Percentiles rank a stretch among this genome's conserved stretches.
These are phyloP conservation scores for Senna siamea DNA, from an alignment of 306 rosid species.

Conservation along the genomic window DNA sequence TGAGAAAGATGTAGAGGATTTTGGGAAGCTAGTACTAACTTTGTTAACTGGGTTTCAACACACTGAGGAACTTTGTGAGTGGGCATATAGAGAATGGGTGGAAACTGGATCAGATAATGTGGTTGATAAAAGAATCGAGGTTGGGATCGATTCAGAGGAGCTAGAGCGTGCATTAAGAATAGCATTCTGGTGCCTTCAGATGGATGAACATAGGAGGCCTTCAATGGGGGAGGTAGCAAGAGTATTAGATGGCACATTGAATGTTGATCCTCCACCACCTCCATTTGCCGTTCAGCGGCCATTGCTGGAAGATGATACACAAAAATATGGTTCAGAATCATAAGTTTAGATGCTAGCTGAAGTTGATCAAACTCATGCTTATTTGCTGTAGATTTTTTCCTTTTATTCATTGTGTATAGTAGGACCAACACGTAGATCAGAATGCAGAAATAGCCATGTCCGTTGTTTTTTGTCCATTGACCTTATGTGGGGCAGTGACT, in stretches of 20 bases:
- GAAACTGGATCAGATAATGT: constrained; percentile 53
- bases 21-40: constrained; percentile 66
- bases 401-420: constrained; percentile 54
- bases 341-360: constrained; percentile 1
- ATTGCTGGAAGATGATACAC: constrained; percentile 39
- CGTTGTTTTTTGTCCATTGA: neutral
- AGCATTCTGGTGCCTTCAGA: constrained; percentile 86
- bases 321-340: constrained; percentile 41
- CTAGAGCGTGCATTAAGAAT: constrained; percentile 67
- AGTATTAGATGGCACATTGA: constrained; percentile 73
- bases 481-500: constrained; percentile 21
- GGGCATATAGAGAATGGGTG: constrained; percentile 67
- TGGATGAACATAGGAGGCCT: constrained; percentile 62
- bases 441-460: constrained; percentile 35
- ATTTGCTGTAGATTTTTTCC: neutral
- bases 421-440: constrained; percentile 60
- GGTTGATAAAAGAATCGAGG: constrained; percentile 58
- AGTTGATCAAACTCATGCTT: constrained; percentile 11
- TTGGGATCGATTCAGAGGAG: constrained; percentile 51
- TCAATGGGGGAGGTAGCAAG: constrained; percentile 80
- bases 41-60: constrained; percentile 57
- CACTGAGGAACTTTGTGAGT: constrained; percentile 51
- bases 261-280: constrained; percentile 77
- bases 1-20: constrained; percentile 69
- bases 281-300: constrained; percentile 47